A percentile compares a stretch with the other conserved stretches of the same genome.
phyloP scores from a whole-genome alignment of 306 rosid species.

The Coriaria nepalensis region DNA sequence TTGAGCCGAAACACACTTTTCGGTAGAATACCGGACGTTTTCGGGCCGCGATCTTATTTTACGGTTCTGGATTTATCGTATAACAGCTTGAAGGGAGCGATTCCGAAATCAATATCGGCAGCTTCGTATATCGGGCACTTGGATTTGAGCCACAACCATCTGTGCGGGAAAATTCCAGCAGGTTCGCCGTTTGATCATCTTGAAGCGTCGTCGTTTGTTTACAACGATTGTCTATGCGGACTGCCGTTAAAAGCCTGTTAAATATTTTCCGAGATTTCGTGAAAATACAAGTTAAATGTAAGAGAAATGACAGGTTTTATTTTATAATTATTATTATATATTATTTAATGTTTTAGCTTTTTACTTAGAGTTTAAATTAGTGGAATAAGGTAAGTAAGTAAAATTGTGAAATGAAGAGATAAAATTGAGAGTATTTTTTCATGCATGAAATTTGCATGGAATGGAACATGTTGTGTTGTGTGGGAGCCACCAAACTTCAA shows the following conservation, averaged over 20 bases:
- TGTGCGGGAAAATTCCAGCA: slow-evolving; percentile 65
- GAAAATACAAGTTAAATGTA: too few species aligned
- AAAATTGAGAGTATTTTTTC: too few species aligned
- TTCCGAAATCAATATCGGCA: slow-evolving; percentile 41
- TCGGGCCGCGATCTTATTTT: slow-evolving; percentile 55
- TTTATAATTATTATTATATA: too few species aligned
- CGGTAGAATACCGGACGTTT: slow-evolving; percentile 50
- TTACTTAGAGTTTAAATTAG: too few species aligned
- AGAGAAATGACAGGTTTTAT: too few species aligned
- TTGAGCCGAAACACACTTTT: slow-evolving; percentile 42
- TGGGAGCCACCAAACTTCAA: too few species aligned
- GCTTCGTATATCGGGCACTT: slow-evolving; percentile 75
- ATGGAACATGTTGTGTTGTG: too few species aligned
- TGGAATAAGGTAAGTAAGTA: too few species aligned
- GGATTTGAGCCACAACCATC: slow-evolving; percentile 87
- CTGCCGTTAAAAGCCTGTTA: slow-evolving; percentile 67
- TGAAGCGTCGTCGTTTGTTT: slow-evolving; percentile 64
- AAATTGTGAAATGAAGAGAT: too few species aligned
- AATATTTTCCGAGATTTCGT: too few species aligned
- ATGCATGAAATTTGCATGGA: too few species aligned
- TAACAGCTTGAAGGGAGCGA: slow-evolving; percentile 41
- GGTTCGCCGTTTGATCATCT: slow-evolving; percentile 89
- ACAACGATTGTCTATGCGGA: slow-evolving; percentile 84
- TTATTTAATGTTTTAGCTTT: too few species aligned
- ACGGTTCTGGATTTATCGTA: slow-evolving; percentile 58